Conservation (phyloP, 139 green algal genomes). For the Chlorella vulgaris region DNA sequence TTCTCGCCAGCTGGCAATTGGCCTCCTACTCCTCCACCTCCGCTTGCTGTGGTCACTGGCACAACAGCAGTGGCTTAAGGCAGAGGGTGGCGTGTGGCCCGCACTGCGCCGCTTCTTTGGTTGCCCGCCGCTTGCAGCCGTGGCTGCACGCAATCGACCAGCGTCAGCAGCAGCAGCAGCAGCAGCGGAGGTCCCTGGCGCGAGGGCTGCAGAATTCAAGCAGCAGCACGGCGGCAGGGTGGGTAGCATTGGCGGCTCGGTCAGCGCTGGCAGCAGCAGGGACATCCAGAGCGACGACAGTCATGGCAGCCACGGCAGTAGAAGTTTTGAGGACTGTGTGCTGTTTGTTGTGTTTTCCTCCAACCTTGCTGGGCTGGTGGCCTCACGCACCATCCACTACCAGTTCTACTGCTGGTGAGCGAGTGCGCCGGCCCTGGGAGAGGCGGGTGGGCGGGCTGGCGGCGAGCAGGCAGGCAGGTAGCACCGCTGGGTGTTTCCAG, state of each 20-base stretch:
- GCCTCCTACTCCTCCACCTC: slow-evolving; percentile 67
- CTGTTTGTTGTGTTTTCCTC: slow-evolving; percentile 66
- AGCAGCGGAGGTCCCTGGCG: not conserved
- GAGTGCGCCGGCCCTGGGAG: not conserved
- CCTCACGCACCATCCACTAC: slow-evolving; percentile 82
- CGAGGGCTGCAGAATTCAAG: too few relatives aligned
- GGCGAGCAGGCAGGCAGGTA: not conserved
- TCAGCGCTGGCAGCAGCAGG: not conserved
- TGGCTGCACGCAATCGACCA: not conserved
- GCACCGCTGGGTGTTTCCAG: not conserved
- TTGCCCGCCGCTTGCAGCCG: too few relatives aligned
- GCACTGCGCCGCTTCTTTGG: slow-evolving; percentile 26
- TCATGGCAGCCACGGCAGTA: not conserved
- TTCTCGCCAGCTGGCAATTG: slow-evolving; percentile 55
- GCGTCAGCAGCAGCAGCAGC: not conserved
- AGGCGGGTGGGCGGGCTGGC: not conserved
- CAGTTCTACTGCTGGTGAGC: slow-evolving; percentile 91
- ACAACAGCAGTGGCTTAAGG: not conserved
- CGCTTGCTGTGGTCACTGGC: slow-evolving; percentile 64
- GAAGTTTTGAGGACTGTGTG: slow-evolving; percentile 8
- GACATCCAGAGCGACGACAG: not conserved
- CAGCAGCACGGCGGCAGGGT: not conserved
- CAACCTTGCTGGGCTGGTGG: slow-evolving; percentile 84
- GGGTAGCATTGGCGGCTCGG: not conserved
- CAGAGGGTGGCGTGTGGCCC: slow-evolving; percentile 16